These are phyloP conservation scores for Spirogloea muscicola DNA, from an alignment of 139 green algal species.

Conservation along the genomic window DNA sequence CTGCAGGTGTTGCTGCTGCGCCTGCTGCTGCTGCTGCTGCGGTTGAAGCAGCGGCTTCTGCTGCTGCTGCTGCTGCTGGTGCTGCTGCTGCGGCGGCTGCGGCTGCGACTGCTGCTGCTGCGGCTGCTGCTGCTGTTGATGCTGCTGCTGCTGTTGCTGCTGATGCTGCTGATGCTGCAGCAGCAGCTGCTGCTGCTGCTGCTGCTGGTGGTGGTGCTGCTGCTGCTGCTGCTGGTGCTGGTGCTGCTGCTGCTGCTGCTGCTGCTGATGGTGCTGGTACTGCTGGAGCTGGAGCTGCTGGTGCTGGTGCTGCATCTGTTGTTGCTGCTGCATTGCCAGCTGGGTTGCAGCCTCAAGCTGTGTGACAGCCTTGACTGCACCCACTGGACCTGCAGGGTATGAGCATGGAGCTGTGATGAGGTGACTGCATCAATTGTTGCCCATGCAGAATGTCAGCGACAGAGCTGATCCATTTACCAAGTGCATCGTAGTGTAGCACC, in stretches of 20 bases:
- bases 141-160: too few species aligned
- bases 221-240: background rate
- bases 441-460: too few species aligned
- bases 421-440: too few species aligned
- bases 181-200: background rate
- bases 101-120: constrained; percentile 2
- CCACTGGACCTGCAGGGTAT: too few species aligned
- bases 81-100: constrained; percentile 8
- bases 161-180: background rate
- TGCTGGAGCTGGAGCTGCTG: background rate
- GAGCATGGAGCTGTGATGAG: too few species aligned
- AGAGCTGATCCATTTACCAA: too few species aligned
- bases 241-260: constrained; percentile 1
- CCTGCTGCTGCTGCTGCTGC: too few species aligned
- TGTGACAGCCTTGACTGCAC: too few species aligned
- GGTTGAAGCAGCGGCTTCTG: background rate
- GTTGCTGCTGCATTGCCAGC: background rate
- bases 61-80: background rate
- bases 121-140: background rate
- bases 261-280: background rate
- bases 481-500: too few species aligned
- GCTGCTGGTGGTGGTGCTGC: background rate
- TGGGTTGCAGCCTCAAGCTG: too few species aligned
- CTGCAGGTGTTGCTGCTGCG: too few species aligned
- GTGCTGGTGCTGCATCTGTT: background rate